Evolutionary conservation across 305 asterid species (phyloP).

Genomic region (Fraxinus sp.): DNA sequence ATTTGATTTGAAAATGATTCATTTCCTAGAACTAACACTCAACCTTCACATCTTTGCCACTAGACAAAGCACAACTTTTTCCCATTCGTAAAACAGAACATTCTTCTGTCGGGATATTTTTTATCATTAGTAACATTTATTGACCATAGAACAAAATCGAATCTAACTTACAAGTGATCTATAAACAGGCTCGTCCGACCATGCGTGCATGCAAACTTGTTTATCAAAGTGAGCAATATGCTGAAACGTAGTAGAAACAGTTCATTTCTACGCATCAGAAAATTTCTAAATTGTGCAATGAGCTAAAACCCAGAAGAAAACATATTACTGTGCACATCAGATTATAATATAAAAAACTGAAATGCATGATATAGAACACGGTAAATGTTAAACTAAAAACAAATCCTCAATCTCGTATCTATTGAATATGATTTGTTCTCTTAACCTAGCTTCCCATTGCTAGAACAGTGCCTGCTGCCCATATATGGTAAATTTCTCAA

Average conservation of each 20-base stretch:
- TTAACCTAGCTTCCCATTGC: neutral
- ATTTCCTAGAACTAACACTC: constrained; percentile 17
- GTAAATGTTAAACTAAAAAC: neutral
- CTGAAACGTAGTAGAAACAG: neutral
- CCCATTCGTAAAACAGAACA: neutral
- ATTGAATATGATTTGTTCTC: neutral
- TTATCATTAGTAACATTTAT: constrained; percentile 21
- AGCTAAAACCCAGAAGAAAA: constrained; percentile 20
- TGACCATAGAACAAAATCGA: neutral
- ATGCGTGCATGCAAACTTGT: constrained; percentile 28
- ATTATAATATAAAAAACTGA: neutral
- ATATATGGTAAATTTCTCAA: constrained; percentile 17
- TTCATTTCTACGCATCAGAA: neutral
- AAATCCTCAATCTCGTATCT: neutral
- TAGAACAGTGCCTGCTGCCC: constrained; percentile 2
- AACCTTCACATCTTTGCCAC: neutral
- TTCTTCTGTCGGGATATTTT: constrained; percentile 13
- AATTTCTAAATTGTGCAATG: neutral
- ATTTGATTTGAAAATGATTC: neutral
- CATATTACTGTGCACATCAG: neutral
- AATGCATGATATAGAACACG: neutral
- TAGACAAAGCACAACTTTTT: neutral
- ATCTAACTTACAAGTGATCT: constrained; percentile 20
- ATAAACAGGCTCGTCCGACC: neutral
- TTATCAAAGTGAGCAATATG: neutral